Conservation (phyloP, 495 filamentous ascomycete genomes). For the Aspergillus panamensis region DNA sequence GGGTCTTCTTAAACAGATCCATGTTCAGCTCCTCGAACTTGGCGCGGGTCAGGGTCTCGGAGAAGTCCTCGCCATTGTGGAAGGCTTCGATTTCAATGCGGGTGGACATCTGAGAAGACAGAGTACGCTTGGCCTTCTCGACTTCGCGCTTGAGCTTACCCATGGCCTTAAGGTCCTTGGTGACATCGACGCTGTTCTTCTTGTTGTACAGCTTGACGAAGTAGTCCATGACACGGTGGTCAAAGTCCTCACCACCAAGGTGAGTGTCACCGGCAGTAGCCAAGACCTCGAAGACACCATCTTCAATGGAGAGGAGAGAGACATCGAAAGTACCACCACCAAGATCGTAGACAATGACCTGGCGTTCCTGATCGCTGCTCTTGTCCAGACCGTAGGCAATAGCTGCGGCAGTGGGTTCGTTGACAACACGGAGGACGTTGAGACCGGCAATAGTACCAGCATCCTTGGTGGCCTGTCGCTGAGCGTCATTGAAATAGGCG, state of each 20-base stretch:
- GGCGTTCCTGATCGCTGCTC: conserved; percentile 70
- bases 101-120: conserved; percentile 97
- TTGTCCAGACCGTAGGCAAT: conserved; percentile 89
- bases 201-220: conserved; percentile 99
- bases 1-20: conserved; percentile 97
- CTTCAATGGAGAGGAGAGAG: conserved; percentile 92
- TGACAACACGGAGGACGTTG: conserved; percentile 96
- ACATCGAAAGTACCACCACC: conserved; percentile 99
- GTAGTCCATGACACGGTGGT: conserved; percentile 96
- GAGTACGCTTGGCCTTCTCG: conserved; percentile 99
- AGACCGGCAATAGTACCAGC: conserved; percentile 91
- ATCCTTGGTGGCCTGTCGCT: conserved; percentile 97
- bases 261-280: conserved; percentile 99
- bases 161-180: conserved; percentile 97
- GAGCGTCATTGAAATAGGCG: conserved; percentile 99
- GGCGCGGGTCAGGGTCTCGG: conserved; percentile 94
- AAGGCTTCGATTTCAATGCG: conserved; percentile 98
- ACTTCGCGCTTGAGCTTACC: conserved; percentile 99
- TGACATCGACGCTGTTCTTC: conserved; percentile 89
- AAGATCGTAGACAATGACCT: conserved; percentile 96
- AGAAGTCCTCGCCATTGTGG: conserved; percentile 96
- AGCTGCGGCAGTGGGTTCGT: conserved; percentile 86
- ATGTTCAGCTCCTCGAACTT: conserved; percentile 99
- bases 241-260: conserved; percentile 99
- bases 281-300: conserved; percentile 96